Conservation (phyloP, 2,329 filamentous ascomycete species). For the Cladosporium sp. region DNA sequence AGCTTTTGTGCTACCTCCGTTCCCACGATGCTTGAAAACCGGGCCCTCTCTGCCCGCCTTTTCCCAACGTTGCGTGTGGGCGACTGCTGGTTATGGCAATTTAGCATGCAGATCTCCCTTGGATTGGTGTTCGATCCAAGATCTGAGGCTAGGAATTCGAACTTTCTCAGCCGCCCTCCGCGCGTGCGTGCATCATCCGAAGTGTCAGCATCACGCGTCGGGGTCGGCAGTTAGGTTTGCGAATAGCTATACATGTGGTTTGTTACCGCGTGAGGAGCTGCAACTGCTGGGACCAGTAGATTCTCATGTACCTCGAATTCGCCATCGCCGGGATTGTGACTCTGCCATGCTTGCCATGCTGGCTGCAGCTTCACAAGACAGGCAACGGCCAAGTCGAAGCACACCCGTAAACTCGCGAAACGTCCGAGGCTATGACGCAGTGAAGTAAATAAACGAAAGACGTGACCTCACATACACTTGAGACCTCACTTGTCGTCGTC, state of each 20-base stretch:
- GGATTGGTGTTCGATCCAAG: not conserved
- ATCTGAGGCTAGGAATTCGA: not conserved
- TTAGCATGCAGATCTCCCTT: not conserved
- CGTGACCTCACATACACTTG: not conserved
- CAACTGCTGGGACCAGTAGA: not conserved
- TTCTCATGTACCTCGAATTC: not conserved
- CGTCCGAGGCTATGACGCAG: slow-evolving; percentile 6
- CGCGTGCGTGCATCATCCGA: not conserved
- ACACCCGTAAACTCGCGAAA: not conserved
- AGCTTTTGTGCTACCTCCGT: slow-evolving; percentile 2
- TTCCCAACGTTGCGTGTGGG: not conserved
- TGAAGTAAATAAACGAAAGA: not conserved
- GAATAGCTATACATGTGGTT: not conserved
- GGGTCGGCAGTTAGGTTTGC: not conserved
- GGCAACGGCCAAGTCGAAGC: not conserved
- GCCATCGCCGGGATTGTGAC: not conserved
- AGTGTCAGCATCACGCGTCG: not conserved
- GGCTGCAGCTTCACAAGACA: not conserved
- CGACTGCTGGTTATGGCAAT: not conserved
- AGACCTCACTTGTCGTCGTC: slow-evolving; percentile 7
- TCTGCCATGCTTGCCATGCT: not conserved
- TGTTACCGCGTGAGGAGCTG: not conserved
- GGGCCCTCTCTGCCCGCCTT: not conserved
- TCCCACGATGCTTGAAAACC: slow-evolving; percentile 10
- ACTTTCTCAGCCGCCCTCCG: not conserved